These are phyloP conservation scores for Umbilicus rupestris DNA, from an alignment of 164 flowering plant genomes.

Conservation along the genomic window DNA sequence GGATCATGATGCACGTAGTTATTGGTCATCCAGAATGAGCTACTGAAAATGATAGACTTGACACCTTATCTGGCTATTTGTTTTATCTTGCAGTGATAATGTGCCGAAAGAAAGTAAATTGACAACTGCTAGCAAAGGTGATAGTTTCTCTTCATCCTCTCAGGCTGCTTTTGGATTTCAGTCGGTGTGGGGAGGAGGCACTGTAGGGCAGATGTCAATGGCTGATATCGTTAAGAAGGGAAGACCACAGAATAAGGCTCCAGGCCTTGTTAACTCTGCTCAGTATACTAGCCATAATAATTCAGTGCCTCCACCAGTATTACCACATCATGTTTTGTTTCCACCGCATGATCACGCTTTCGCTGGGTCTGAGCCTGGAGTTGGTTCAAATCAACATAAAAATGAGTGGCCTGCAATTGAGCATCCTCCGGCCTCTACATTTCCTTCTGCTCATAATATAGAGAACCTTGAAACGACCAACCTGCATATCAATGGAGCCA, in stretches of 20 bases:
- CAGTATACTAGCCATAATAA: conserved; percentile 13
- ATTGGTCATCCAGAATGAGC: background rate
- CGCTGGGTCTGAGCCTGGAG: conserved; percentile 20
- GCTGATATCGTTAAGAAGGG: conserved; percentile 99
- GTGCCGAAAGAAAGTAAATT: conserved; percentile 32
- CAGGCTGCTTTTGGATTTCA: conserved; percentile 57
- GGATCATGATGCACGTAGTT: background rate
- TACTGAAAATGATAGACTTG: background rate
- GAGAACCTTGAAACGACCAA: conserved; percentile 19
- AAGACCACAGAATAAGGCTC: conserved; percentile 48
- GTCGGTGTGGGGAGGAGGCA: conserved; percentile 59
- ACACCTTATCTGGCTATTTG: background rate
- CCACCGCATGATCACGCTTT: conserved; percentile 20
- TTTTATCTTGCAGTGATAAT: conserved; percentile 41
- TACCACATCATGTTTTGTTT: conserved; percentile 16
- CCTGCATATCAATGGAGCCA: conserved; percentile 8
- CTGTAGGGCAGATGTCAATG: conserved; percentile 86
- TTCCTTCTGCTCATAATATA: conserved; percentile 20
- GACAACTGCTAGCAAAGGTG: conserved; percentile 22
- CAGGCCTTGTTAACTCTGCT: conserved; percentile 24
- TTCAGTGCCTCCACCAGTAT: conserved; percentile 22
- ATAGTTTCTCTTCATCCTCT: conserved; percentile 30
- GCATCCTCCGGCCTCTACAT: conserved; percentile 31
- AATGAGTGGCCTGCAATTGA: conserved; percentile 78
- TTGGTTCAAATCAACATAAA: conserved; percentile 15